These are phyloP conservation scores for Citropsis articulata DNA, from an alignment of 345 rosid genomes.

Conservation along the genomic window DNA sequence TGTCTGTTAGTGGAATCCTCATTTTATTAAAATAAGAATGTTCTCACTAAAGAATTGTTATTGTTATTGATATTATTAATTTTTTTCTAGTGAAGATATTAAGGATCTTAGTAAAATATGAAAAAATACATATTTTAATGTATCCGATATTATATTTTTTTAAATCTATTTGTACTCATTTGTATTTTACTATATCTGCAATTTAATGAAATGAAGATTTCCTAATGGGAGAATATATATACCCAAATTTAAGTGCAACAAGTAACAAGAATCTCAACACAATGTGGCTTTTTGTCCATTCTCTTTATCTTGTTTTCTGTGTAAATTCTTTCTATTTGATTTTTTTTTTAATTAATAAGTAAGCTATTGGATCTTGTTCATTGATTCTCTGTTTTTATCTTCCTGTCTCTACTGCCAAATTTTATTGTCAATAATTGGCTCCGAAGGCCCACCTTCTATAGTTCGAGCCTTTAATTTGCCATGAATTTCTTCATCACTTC, in stretches of 20 bases:
- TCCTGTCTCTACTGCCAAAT: background rate
- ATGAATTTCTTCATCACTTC: background rate
- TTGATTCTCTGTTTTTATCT: background rate
- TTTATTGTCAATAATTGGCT: slow-evolving; percentile 1
- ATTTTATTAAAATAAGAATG: no score
- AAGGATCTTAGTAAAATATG: no score
- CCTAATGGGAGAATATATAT: no score
- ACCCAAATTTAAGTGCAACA: background rate
- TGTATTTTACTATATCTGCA: no score
- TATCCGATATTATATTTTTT: no score
- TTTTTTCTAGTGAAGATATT: no score
- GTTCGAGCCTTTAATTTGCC: background rate
- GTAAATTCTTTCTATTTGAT: background rate
- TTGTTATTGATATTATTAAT: no score
- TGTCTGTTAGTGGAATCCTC: no score
- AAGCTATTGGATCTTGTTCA: background rate
- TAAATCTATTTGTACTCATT: no score
- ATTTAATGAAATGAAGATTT: no score
- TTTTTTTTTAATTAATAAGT: background rate
- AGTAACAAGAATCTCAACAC: background rate
- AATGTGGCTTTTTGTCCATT: background rate
- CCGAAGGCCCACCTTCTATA: background rate
- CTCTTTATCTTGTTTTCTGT: background rate
- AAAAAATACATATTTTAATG: no score
- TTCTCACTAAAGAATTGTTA: no score